phyloP scores from a whole-genome alignment of 2,329 filamentous ascomycete genomes.

The Seiridium unicorne region DNA sequence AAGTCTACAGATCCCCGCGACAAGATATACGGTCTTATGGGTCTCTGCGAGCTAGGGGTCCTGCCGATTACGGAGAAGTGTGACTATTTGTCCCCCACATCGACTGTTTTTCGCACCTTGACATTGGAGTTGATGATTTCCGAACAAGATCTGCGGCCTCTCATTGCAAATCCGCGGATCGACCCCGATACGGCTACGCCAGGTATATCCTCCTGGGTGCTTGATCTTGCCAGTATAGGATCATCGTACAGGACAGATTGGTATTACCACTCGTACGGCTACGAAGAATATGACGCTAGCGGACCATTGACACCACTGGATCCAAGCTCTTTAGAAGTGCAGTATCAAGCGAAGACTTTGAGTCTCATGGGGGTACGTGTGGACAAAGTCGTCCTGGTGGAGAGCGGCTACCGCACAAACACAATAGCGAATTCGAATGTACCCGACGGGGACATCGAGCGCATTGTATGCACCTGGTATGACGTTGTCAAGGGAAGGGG shows the following conservation, averaged over 20 bases:
- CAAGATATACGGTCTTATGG: conserved; percentile 7
- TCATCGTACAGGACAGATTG: neutral
- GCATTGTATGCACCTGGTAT: neutral
- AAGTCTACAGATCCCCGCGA: conserved; percentile 5
- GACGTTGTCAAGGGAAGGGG: neutral
- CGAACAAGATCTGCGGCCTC: neutral
- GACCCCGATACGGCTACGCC: neutral
- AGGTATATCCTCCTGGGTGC: neutral
- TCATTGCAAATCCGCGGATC: neutral
- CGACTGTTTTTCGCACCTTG: neutral
- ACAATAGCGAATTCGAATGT: neutral
- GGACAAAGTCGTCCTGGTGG: neutral
- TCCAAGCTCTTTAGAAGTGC: neutral
- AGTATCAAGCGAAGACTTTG: neutral
- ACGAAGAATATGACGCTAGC: neutral
- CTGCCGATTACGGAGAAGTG: neutral
- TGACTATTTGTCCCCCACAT: neutral
- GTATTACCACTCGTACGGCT: neutral
- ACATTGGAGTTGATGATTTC: neutral
- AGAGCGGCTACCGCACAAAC: neutral
- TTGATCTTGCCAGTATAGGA: neutral
- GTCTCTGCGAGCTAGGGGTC: neutral
- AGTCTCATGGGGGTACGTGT: neutral
- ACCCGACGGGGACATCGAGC: neutral
- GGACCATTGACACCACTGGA: neutral